Evolutionary conservation across 495 filamentous ascomycete species (phyloP), one percentile per base, ranked within the genome.

Genomic region (Penicillium coffeae): DNA sequence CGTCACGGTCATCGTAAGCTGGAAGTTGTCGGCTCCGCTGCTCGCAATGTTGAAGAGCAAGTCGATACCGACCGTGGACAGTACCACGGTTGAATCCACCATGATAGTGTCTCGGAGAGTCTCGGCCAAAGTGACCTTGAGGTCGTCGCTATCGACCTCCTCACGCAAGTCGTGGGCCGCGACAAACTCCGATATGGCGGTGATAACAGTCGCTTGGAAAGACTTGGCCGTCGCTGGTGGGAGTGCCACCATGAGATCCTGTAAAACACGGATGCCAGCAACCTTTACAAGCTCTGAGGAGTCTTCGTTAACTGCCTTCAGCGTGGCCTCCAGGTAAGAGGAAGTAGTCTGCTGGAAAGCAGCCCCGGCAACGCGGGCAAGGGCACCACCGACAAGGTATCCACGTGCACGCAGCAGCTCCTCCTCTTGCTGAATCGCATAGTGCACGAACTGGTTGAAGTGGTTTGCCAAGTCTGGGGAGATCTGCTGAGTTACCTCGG

Each of bases 71-170:
- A 76, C 71, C 27, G 83, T 80, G 14, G 80, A 82, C 49, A 96
- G 71, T 21, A 86, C 86, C 34, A 91, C 78, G 8, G 71, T 68
- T 5, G 88, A 74, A 46, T 96, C 84, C 45, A 92, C 75, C 59
- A 82, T 80, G 55, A 96, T 92, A 18, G 86, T 85, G 51, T 88
- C 82, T 34, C 90, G 80, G 10, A 98, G 75, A 1, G 90, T 90
- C 64, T 98, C 93, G 3, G 91, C 85, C 18, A 98, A 70, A 1
- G 90, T 91, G 7, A 94, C 87, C 47, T 96, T 80, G 21, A 97
- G 79, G 60, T 98, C 93, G 47, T 96, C 92, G 21, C 86, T 83
- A 39, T 95, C 90, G 12, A 84, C 80, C 3, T 89, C 72, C 37
- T 96, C 92, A 50, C 80, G 82, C 45, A 94, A 70, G 52, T 96